Evolutionary conservation across 148 eudicot species (phyloP).

Genomic region (Amaranthus cruentus): DNA sequence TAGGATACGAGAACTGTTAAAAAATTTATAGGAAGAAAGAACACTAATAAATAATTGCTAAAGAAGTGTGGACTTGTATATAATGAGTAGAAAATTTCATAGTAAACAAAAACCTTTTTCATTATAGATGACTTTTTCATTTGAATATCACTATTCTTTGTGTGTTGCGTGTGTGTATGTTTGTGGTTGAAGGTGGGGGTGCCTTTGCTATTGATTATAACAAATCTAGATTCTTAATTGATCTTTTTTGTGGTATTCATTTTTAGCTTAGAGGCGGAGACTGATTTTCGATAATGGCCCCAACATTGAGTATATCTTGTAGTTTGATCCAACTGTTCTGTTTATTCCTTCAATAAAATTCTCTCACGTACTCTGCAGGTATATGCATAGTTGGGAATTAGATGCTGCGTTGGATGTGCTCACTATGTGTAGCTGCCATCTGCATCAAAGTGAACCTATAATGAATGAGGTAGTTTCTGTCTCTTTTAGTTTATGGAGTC

Average conservation of each 20-base stretch:
- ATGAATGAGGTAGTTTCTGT: slow-evolving; percentile 57
- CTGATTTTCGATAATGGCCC: background rate
- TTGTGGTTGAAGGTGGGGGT: no score
- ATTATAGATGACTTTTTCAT: no score
- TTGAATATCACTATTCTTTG: no score
- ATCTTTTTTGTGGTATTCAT: background rate
- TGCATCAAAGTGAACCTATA: slow-evolving; percentile 55
- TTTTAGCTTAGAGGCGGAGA: background rate
- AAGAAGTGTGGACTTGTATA: no score
- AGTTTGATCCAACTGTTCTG: background rate
- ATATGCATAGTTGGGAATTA: slow-evolving; percentile 86
- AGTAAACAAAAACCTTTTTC: no score
- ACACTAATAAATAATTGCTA: no score
- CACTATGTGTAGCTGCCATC: slow-evolving; percentile 97
- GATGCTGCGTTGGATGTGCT: slow-evolving; percentile 96
- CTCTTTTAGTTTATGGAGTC: background rate
- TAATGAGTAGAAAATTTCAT: no score
- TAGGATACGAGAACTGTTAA: no score
- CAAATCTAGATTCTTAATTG: background rate
- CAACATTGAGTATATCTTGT: background rate
- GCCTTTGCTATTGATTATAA: background rate
- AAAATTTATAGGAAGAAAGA: no score
- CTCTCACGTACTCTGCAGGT: slow-evolving; percentile 40
- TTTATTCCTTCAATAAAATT: background rate
- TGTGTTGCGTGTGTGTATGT: no score